Conservation (phyloP, 805 yeast genomes). For the Dipodascopsis uninucleata region DNA sequence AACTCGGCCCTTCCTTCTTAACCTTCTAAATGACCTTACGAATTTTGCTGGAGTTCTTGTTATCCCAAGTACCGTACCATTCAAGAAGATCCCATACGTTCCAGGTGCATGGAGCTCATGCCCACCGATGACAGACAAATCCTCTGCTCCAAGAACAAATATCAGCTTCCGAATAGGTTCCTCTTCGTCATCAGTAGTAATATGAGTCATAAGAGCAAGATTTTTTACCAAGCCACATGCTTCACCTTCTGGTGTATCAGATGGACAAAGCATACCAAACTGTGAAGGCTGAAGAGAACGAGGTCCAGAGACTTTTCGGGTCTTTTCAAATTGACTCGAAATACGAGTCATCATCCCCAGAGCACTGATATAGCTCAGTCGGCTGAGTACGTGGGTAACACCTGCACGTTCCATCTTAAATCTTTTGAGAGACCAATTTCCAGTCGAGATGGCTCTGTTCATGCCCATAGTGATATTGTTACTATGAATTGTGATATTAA, state of each 20-base stretch:
- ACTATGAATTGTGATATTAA: conserved; percentile 85
- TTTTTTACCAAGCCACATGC: conserved; percentile 98
- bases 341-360: conserved; percentile 99
- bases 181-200: conserved; percentile 97
- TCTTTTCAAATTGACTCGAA: conserved; percentile 97
- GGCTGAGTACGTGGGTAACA: conserved; percentile 91
- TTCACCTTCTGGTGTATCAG: conserved; percentile 99
- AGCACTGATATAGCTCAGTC: conserved; percentile 90
- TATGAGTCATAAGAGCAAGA: conserved; percentile 96
- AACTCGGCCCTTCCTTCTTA: conserved; percentile 80
- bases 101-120: conserved; percentile 71
- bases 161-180: conserved; percentile 77
- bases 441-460: conserved; percentile 95
- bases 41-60: conserved; percentile 83
- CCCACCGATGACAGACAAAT: conserved; percentile 74
- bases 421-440: conserved; percentile 97
- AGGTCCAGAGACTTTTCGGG: conserved; percentile 97
- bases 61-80: conserved; percentile 92
- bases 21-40: conserved; percentile 68
- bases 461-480: conserved; percentile 91
- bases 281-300: conserved; percentile 98
- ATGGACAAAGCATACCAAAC: conserved; percentile 95
- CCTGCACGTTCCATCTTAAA: conserved; percentile 99
- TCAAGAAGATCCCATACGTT: conserved; percentile 81
- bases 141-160: conserved; percentile 83